These are phyloP conservation scores for Populus trichocarpa DNA, from an alignment of 441 rosid genomes.

Conservation along the genomic window DNA sequence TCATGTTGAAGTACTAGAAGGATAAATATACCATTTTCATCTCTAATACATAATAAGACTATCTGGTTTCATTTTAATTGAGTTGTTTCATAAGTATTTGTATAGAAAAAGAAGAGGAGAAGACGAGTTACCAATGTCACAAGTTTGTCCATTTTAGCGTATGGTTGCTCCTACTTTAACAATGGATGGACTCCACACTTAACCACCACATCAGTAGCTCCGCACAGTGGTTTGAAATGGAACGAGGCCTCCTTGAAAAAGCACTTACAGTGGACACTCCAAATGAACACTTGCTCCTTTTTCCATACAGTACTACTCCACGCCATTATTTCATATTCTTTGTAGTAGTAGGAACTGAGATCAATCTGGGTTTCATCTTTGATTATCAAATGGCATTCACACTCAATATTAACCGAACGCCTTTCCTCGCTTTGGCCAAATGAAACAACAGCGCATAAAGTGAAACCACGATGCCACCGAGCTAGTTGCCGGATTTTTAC, in stretches of 20 bases:
- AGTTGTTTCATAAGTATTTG: too few species aligned
- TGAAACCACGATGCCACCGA: not conserved
- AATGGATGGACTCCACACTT: not conserved
- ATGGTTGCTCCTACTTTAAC: too few species aligned
- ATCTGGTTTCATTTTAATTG: too few species aligned
- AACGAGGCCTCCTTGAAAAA: not conserved
- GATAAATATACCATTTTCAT: too few species aligned
- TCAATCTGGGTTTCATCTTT: not conserved
- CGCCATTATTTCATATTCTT: too few species aligned
- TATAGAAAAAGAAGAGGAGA: not conserved
- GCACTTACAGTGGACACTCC: not conserved
- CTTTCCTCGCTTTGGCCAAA: too few species aligned
- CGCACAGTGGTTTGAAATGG: not conserved
- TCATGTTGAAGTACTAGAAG: too few species aligned
- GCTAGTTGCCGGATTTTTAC: not conserved
- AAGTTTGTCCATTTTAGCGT: too few species aligned
- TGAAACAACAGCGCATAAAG: not conserved
- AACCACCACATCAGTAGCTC: not conserved
- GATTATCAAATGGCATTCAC: not conserved
- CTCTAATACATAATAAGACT: too few species aligned
- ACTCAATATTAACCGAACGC: too few species aligned
- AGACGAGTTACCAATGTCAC: not conserved
- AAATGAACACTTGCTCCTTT: too few species aligned
- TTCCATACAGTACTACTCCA: not conserved
- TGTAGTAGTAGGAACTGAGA: too few species aligned